Evolutionary conservation across 129 eudicot species (phyloP).

Genomic region (Apium graveolens): DNA sequence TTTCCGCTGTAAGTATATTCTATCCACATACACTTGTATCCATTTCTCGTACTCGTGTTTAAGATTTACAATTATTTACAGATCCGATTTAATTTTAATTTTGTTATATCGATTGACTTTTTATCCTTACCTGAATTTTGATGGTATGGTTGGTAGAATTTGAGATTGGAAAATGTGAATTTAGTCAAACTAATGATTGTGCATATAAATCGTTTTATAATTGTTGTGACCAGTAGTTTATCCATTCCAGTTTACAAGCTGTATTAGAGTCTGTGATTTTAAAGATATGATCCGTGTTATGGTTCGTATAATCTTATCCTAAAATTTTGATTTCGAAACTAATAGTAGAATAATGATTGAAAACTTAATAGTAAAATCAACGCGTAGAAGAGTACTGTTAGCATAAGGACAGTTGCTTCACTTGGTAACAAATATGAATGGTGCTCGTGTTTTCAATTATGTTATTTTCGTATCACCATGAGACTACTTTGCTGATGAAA

Average conservation of each 20-base stretch:
- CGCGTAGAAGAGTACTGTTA: not conserved
- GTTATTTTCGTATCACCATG: not conserved
- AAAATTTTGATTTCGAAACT: too few species aligned
- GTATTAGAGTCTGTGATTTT: not conserved
- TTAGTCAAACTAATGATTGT: not conserved
- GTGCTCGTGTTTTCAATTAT: not conserved
- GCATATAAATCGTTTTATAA: not conserved
- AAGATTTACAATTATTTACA: too few species aligned
- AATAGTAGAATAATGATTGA: not conserved
- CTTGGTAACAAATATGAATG: not conserved
- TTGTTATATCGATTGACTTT: not conserved
- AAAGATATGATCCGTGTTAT: too few species aligned
- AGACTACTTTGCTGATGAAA: not conserved
- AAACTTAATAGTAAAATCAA: too few species aligned
- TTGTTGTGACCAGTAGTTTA: too few species aligned
- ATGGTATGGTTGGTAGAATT: not conserved
- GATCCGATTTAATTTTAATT: not conserved
- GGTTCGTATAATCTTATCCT: not conserved
- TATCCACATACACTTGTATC: not conserved
- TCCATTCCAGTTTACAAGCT: not conserved
- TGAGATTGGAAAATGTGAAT: not conserved
- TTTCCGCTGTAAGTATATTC: slow-evolving; percentile 68
- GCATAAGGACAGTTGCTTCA: not conserved
- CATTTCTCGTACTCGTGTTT: too few species aligned
- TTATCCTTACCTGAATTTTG: not conserved